Base-by-base conservation (phyloP, 2,329 filamentous ascomycete genomes). In the Aspergillus pseudoterreus region DNA sequence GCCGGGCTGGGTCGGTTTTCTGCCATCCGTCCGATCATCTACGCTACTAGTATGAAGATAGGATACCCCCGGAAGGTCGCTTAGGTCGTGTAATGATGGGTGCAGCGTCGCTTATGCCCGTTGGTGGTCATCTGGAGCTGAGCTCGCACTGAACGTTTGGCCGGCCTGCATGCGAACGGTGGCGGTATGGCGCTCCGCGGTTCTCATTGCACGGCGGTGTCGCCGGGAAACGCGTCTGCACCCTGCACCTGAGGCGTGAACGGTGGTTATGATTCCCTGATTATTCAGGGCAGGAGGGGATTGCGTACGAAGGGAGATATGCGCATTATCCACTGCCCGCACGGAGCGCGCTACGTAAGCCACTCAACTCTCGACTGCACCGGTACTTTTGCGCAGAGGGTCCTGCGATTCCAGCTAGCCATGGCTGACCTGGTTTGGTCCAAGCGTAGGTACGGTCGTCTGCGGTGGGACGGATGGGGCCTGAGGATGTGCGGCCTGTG, bases 401-500 rank as follows among this genome's bases (percentile, higher is more conserved):
- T 17, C 12, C 35, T n/a, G 8, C 6, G 22, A 6, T 4, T n/a
- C 11, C 19, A 42, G 17, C 14, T 22, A 22, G 19, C 39, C 39
- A 17, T 42, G 39, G 17, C 9, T 15, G 15, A 11, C 3, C 5
- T 21, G 11, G 3, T 42, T 41, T 51, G 48, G 54, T 49, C 50
- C 51, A 56, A 53, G 54, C 52, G 52, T 47, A 45, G 45, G 14
- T n/a, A 15, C 35, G 14, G 35, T 11, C 6, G 27, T 4, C 27
- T 9, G 27, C 27, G 35, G 35, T 38, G 39, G 19, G 19, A 42
- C 38, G 38, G 17, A 12, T 54, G 49, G 43, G 47, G 39, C 42
- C 33, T 41, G 52, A 51, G 43, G 41, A 49, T 22, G 46, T 39
- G 51, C 49, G 50, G 50, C 45, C 50, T 51, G 50, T 51, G 50